These are phyloP conservation scores for Amylostereum chailletii DNA, from an alignment of 1,284 basidiomycete species.

Conservation along the genomic window DNA sequence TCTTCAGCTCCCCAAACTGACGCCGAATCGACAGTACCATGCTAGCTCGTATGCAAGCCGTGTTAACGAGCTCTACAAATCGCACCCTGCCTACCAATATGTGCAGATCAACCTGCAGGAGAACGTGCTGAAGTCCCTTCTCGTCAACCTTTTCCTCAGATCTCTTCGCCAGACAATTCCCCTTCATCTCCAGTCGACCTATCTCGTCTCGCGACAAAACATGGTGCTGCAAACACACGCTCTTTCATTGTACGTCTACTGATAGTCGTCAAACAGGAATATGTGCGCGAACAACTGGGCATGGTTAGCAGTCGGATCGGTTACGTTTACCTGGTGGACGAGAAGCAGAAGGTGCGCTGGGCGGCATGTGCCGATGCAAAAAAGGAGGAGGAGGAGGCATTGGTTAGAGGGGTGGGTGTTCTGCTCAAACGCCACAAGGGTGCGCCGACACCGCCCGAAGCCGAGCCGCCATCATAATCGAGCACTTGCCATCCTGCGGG, in stretches of 20 bases:
- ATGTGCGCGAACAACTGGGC: slow-evolving; percentile 73
- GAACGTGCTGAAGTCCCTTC: slow-evolving; percentile 83
- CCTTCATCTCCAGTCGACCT: slow-evolving; percentile 58
- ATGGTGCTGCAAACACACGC: slow-evolving; percentile 35
- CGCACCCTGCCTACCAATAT: slow-evolving; percentile 69
- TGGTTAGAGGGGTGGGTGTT: slow-evolving; percentile 71
- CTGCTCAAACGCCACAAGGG: slow-evolving; percentile 45
- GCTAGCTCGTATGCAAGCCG: slow-evolving; percentile 64
- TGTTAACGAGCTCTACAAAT: slow-evolving; percentile 52
- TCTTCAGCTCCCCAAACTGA: background rate
- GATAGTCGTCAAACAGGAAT: slow-evolving; percentile 33
- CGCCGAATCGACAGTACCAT: slow-evolving; percentile 54
- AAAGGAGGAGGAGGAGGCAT: slow-evolving; percentile 59
- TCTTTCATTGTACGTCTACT: background rate
- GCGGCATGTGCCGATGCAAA: slow-evolving; percentile 84
- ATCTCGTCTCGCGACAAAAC: slow-evolving; percentile 76
- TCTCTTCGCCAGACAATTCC: slow-evolving; percentile 66
- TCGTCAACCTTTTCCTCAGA: slow-evolving; percentile 77
- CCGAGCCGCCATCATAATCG: no score
- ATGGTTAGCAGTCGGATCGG: slow-evolving; percentile 90
- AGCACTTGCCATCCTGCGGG: no score
- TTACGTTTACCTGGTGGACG: slow-evolving; percentile 89
- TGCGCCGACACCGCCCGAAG: background rate
- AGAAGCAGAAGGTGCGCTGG: slow-evolving; percentile 84
- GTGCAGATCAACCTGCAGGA: slow-evolving; percentile 89